Conservation (phyloP, 495 filamentous ascomycete species). For the Glutinoglossum americanum region DNA sequence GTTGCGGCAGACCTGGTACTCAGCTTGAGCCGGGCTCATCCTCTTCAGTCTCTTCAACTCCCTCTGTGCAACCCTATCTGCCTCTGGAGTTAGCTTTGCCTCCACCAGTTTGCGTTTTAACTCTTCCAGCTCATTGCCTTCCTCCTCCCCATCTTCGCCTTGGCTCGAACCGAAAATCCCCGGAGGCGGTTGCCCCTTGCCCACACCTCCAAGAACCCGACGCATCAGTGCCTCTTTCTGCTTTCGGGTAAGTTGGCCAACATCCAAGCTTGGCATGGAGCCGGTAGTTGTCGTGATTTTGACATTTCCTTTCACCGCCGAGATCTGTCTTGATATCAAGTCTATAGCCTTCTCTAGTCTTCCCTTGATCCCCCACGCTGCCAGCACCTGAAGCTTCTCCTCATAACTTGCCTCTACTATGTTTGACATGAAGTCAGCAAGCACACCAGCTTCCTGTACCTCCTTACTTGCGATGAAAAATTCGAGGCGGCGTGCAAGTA, state of each 20-base stretch:
- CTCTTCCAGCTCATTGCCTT: conserved; percentile 64
- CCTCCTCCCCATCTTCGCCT: conserved; percentile 5
- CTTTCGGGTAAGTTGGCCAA: background rate
- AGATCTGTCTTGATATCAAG: conserved; percentile 57
- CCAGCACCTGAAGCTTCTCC: conserved; percentile 69
- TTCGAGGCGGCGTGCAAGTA: conserved; percentile 69
- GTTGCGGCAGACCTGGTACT: conserved; percentile 82
- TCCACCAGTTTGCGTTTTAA: conserved; percentile 69
- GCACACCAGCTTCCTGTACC: conserved; percentile 50
- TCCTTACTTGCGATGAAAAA: conserved; percentile 63
- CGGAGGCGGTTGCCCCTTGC: background rate
- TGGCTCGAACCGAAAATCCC: background rate
- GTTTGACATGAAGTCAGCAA: conserved; percentile 96
- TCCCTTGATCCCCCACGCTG: conserved; percentile 52
- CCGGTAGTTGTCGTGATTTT: conserved; percentile 48
- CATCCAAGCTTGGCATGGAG: conserved; percentile 32
- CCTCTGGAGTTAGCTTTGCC: conserved; percentile 53
- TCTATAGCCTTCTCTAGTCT: conserved; percentile 61
- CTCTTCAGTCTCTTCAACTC: conserved; percentile 78
- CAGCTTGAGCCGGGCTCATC: conserved; percentile 87
- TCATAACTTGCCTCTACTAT: conserved; percentile 66
- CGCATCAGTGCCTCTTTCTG: conserved; percentile 2
- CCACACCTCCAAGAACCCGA: background rate
- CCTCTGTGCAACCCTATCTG: conserved; percentile 67
- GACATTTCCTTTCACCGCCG: conserved; percentile 58